phyloP scores from a whole-genome alignment of 345 rosid species.

The Carallia brachiata region DNA sequence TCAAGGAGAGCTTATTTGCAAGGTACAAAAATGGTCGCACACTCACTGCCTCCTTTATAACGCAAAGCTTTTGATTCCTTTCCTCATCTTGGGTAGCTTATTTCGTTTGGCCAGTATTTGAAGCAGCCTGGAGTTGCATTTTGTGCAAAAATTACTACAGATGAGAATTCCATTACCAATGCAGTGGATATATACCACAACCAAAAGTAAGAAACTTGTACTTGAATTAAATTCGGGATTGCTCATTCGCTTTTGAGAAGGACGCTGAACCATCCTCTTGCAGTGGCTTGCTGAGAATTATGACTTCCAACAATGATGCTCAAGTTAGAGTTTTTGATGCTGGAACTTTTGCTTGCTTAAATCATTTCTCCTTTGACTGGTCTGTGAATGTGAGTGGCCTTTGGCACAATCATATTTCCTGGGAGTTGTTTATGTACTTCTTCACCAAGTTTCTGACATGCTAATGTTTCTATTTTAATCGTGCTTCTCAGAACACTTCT shows the following conservation, averaged over 20 bases:
- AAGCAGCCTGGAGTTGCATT: slow-evolving; percentile 70
- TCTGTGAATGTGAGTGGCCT: slow-evolving; percentile 75
- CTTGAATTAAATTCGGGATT: neutral
- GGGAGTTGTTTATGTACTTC: neutral
- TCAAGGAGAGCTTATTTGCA: slow-evolving; percentile 92
- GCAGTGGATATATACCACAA: slow-evolving; percentile 61
- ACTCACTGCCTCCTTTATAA: neutral
- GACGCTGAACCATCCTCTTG: slow-evolving; percentile 12
- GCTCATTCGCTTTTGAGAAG: neutral
- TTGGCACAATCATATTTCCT: neutral
- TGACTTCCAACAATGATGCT: slow-evolving; percentile 77
- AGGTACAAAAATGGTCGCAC: slow-evolving; percentile 41
- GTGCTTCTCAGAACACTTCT: slow-evolving; percentile 52
- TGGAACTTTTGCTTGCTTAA: slow-evolving; percentile 53
- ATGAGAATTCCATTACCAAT: slow-evolving; percentile 87
- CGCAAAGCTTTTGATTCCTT: neutral
- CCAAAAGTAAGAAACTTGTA: slow-evolving; percentile 40
- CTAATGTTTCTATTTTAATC: neutral
- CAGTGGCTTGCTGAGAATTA: slow-evolving; percentile 73
- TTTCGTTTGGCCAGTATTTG: slow-evolving; percentile 37
- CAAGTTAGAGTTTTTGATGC: slow-evolving; percentile 61
- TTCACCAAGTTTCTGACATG: neutral
- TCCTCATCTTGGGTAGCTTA: neutral
- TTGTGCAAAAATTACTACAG: slow-evolving; percentile 61
- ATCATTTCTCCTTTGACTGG: slow-evolving; percentile 62